These are phyloP conservation scores for Xylariaceae sp. DNA, from an alignment of 2,329 filamentous ascomycete species.

Conservation along the genomic window DNA sequence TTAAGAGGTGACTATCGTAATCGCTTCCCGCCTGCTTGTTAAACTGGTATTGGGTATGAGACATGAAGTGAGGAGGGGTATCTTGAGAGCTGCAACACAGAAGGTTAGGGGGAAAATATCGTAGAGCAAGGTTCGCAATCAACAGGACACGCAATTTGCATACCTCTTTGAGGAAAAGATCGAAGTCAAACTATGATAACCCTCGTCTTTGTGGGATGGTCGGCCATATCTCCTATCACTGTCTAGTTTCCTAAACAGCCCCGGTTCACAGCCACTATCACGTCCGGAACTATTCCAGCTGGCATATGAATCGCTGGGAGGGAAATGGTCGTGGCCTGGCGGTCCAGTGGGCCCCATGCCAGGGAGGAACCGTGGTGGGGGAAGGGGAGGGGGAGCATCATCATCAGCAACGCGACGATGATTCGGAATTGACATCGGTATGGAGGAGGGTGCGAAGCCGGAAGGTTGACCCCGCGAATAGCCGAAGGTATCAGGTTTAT, in stretches of 20 bases:
- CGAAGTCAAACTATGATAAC: slow-evolving; percentile 31
- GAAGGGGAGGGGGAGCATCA: slow-evolving; percentile 33
- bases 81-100: slow-evolving; percentile 35
- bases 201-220: slow-evolving; percentile 27
- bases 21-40: slow-evolving; percentile 35
- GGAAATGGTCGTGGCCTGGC: slow-evolving; percentile 23
- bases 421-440: slow-evolving; percentile 35
- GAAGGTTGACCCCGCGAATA: slow-evolving; percentile 22
- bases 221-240: slow-evolving; percentile 18
- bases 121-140: not conserved
- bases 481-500: slow-evolving; percentile 21
- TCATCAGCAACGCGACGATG: slow-evolving; percentile 28
- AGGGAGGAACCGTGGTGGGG: slow-evolving; percentile 31
- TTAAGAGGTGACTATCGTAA: slow-evolving; percentile 47
- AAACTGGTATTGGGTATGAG: slow-evolving; percentile 46
- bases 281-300: slow-evolving; percentile 26
- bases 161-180: slow-evolving; percentile 28
- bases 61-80: slow-evolving; percentile 40
- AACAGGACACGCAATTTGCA: slow-evolving; percentile 2
- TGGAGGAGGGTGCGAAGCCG: slow-evolving; percentile 30
- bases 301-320: slow-evolving; percentile 27
- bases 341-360: slow-evolving; percentile 22
- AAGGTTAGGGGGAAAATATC: slow-evolving; percentile 11
- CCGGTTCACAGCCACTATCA: slow-evolving; percentile 22
- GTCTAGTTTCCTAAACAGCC: slow-evolving; percentile 19